Evolutionary conservation across 306 rosid species (phyloP).

Genomic region (Citrullus colocynthis): DNA sequence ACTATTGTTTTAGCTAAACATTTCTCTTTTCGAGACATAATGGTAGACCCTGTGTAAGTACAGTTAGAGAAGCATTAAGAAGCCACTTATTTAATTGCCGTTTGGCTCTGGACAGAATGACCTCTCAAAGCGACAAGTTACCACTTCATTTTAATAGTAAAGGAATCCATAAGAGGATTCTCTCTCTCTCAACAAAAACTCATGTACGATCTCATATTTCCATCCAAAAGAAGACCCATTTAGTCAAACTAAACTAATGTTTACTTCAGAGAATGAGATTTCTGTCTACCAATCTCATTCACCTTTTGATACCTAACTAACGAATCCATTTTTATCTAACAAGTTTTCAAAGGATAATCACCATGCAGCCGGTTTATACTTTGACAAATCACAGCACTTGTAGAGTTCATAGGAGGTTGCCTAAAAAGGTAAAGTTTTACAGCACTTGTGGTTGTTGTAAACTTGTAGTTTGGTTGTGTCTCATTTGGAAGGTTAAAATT

Average conservation of each 20-base stretch:
- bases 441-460: not conserved
- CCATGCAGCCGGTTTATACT: not conserved
- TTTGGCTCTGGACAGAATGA: not conserved
- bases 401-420: no score
- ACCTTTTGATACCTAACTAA: not conserved
- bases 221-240: not conserved
- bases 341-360: not conserved
- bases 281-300: not conserved
- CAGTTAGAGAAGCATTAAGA: not conserved
- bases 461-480: not conserved
- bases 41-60: not conserved
- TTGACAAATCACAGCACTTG: not conserved
- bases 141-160: not conserved
- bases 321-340: not conserved
- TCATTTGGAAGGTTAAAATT: not conserved
- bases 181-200: not conserved
- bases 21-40: not conserved
- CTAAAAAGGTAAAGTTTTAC: no score
- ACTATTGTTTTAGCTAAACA: not conserved
- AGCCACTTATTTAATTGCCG: not conserved
- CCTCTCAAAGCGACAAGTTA: not conserved
- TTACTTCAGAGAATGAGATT: not conserved
- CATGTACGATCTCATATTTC: not conserved
- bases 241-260: not conserved
- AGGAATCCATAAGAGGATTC: not conserved